Conservation (phyloP, 1,284 basidiomycete genomes). For the Somion occarium region DNA sequence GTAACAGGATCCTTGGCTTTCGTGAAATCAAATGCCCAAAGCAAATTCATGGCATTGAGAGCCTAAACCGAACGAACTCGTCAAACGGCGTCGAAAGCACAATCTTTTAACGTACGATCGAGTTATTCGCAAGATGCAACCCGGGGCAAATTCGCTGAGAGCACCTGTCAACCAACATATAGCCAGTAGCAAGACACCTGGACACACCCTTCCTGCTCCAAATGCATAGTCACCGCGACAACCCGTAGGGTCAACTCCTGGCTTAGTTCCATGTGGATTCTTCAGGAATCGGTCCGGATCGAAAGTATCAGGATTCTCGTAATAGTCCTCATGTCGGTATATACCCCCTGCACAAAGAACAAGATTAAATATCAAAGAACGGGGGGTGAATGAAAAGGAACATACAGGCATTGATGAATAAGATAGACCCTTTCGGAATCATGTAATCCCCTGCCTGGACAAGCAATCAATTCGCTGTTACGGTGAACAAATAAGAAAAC, state of each 20-base stretch:
- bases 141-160: slow-evolving; percentile 9
- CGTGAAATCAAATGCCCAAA: slow-evolving; percentile 6
- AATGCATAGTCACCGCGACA: slow-evolving; percentile 6
- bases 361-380: not conserved
- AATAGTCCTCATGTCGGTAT: slow-evolving; percentile 3
- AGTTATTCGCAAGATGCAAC: slow-evolving; percentile 8
- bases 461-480: not conserved
- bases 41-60: slow-evolving; percentile 6
- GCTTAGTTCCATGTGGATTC: not conserved
- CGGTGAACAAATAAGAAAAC: not conserved
- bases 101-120: not conserved
- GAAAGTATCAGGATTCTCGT: slow-evolving; percentile 5
- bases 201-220: slow-evolving; percentile 9
- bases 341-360: not conserved
- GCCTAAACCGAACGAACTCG: not conserved
- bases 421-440: slow-evolving; percentile 2
- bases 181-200: not conserved
- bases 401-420: slow-evolving; percentile 7
- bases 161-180: not conserved
- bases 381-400: not conserved
- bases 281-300: slow-evolving; percentile 6
- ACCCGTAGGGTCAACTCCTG: slow-evolving; percentile 3
- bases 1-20: slow-evolving; percentile 4
- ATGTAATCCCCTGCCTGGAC: slow-evolving; percentile 1
- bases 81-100: not conserved